Base-by-base conservation (phyloP, 2,329 filamentous ascomycete genomes). In the Diaporthe sp. region DNA sequence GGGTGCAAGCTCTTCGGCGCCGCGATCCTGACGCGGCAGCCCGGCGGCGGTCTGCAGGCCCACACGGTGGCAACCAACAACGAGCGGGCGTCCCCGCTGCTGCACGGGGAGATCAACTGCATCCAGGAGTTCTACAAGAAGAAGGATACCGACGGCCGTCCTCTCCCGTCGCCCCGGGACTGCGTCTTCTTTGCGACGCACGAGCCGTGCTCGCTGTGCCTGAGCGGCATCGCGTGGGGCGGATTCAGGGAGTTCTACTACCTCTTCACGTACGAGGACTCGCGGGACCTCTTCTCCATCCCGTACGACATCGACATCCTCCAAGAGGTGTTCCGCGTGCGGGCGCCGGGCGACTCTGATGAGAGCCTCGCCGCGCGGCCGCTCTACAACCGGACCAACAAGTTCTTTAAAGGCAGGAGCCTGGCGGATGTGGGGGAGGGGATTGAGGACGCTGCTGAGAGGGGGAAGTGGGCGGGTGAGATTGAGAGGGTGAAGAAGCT, bases 121-220 rank as follows among this genome's bases (percentile, higher is more conserved):
- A 90, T 91, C 80, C 88, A 90, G 77, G 81, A 86, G 42, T 91
- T 91, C 82, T 91, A 89, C 0, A 33, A 35, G 42, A 28, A 42
- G 17, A 7, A 78, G 78, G 28, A 25, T 2, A 12, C 77, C 81
- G 2, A 78, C 85, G 4, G 74, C 40, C 77, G 81, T 2, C n/a
- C n/a, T n/a, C n/a, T n/a, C n/a, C 78, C 85, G 4, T 74, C 80
- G 47, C 77, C 82, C 15, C 80, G 81, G 12, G 87, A 89, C 78
- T 90, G 89, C 82, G 78, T 91, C 79, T 91, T 91, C 82, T 85
- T 91, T 74, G 87, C 88, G 6, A 90, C 89, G 0, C 89, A 91
- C 78, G 89, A 91, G 81, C 89, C 89, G 1, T 91, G 89, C 82
- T 89, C 86, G 57, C 83, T 91, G 3, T 91, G 89, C 75, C 82